phyloP scores from a whole-genome alignment of 2,329 filamentous ascomycete species.

The Colletotrichum sp. region DNA sequence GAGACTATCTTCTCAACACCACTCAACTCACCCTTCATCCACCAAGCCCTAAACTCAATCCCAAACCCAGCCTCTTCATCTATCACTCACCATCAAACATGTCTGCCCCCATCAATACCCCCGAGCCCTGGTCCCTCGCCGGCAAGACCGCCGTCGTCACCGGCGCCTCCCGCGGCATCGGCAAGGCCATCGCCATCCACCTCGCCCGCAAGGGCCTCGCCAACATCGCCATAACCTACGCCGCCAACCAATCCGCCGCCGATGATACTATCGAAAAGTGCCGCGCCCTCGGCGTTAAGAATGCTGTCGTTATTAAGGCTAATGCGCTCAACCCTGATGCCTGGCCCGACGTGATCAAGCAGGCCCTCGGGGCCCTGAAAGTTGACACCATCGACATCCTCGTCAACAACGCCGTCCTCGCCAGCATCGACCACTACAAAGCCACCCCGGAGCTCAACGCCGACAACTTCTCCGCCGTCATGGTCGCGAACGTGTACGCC shows the following conservation, averaged over 20 bases:
- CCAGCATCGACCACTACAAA: neutral
- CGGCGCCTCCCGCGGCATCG: neutral
- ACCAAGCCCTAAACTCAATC: neutral
- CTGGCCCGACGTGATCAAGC: neutral
- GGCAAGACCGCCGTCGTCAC: conserved; percentile 5
- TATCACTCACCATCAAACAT: neutral
- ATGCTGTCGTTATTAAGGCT: neutral
- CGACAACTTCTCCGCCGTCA: neutral
- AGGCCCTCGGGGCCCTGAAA: neutral
- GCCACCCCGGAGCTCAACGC: neutral
- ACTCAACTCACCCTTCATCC: neutral
- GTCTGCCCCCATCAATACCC: neutral
- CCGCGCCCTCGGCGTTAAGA: neutral
- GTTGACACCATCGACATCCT: neutral
- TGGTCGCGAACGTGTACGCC: neutral
- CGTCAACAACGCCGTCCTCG: neutral
- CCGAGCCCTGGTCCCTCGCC: neutral
- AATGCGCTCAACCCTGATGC: neutral
- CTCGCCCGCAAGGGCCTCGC: neutral
- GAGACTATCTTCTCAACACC: neutral
- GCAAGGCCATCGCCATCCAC: neutral
- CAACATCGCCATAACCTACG: conserved; percentile 2
- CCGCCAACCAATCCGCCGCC: neutral
- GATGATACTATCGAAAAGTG: neutral
- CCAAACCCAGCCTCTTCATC: neutral